Evolutionary conservation across 805 yeast species (phyloP), one percentile per base, ranked within the genome.

Genomic region (Candida ascalaphidarum): DNA sequence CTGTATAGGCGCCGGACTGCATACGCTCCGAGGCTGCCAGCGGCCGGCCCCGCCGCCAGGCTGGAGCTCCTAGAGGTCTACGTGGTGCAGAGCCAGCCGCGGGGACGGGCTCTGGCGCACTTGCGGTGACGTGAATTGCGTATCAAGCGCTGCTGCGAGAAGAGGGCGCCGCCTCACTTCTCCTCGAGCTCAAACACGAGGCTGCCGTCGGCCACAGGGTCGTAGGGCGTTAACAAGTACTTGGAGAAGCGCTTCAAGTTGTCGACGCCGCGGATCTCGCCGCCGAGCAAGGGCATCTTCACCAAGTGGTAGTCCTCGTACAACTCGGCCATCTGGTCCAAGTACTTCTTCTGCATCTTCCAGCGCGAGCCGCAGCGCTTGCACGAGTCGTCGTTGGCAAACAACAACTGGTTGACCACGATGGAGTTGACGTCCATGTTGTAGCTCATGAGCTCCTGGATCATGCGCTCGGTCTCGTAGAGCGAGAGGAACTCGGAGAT

Each of bases 221-320:
- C 73, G 46, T 81, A 84, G 17, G 92, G 92, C 23, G 76, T 69
- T 28, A 85, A 58, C 46, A 89, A 71, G 62, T 80, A 85, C 46
- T 75, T 71, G 18, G 95, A 83, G 49, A 92, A 92, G 52, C 77
- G 73, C 52, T 74, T 78, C 55, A 92, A 69, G 49, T 86, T 84
- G 31, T 80, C 81, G 37, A 83, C 66, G 19, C 99, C 99, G 58
- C 99, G 77, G 32, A 92, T 92, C 61, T 92, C 99, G 40, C 81
- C 75, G 26, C 96, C 95, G 41, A 92, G 74, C 51, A 89, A 74
- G 3, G 99, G 99, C 77, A 92, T 81, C 61, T 85, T 86, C 19
- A 92, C 92, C 44, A 92, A 68, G 51, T 94, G 96, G 68, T 89
- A 92, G 57, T 92, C 98, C 58, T 92, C 98, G 50, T 92, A 92